phyloP scores from a whole-genome alignment of 371 early-diverging fungal species.

The Cokeromyces recurvatus region DNA sequence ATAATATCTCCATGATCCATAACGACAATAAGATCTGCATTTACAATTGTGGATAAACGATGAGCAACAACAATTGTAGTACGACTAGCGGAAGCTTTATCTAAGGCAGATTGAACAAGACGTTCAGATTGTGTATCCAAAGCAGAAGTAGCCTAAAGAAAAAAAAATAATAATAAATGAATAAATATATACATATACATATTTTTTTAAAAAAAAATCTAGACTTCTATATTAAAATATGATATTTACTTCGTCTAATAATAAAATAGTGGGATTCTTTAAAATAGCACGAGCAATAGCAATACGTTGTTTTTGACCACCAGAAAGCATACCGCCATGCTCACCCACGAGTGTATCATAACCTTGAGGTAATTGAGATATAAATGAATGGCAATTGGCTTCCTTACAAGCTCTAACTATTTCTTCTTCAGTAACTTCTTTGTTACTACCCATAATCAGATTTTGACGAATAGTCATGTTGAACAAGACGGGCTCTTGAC shows the following conservation, averaged over 20 bases:
- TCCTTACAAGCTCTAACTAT: slow-evolving; percentile 55
- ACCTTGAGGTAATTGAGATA: slow-evolving; percentile 55
- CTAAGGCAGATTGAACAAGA: slow-evolving; percentile 70
- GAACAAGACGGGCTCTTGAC: slow-evolving; percentile 72
- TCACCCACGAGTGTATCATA: slow-evolving; percentile 64
- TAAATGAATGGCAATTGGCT: slow-evolving; percentile 71
- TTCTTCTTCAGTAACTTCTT: slow-evolving; percentile 43
- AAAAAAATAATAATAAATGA: slow-evolving; percentile 13
- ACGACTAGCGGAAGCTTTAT: slow-evolving; percentile 60
- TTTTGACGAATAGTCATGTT: slow-evolving; percentile 69
- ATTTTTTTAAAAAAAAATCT: too few relatives aligned
- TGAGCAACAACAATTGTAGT: slow-evolving; percentile 91
- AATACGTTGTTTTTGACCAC: too few relatives aligned
- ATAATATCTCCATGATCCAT: slow-evolving; percentile 61
- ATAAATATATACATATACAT: slow-evolving; percentile 4
- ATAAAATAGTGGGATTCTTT: slow-evolving; percentile 55
- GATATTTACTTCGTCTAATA: slow-evolving; percentile 64
- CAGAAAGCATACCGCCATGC: slow-evolving; percentile 54
- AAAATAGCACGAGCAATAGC: slow-evolving; percentile 69
- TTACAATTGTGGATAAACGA: slow-evolving; percentile 65
- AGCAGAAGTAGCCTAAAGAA: slow-evolving; percentile 64
- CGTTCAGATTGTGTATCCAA: slow-evolving; percentile 78
- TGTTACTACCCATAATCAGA: slow-evolving; percentile 52
- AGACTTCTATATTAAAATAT: slow-evolving; percentile 28
- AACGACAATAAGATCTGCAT: slow-evolving; percentile 77